These are phyloP conservation scores for Chrysosporium keratinophilum DNA, from an alignment of 2,329 filamentous ascomycete species.

Conservation along the genomic window DNA sequence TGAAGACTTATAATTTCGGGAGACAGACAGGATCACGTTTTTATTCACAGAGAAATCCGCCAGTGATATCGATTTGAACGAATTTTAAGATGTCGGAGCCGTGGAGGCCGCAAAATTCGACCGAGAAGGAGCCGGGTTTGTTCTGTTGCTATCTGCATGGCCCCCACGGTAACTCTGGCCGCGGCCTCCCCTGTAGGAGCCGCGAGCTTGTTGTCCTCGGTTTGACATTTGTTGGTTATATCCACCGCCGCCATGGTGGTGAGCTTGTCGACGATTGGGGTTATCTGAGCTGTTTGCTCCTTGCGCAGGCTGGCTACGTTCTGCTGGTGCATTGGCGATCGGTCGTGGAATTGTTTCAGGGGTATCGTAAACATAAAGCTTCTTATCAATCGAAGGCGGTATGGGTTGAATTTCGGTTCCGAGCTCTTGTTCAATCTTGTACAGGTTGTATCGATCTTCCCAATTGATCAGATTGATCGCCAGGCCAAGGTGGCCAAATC, in stretches of 20 bases:
- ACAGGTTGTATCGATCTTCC: slow-evolving; percentile 97
- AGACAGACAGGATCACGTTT: too few relatives aligned
- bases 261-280: slow-evolving; percentile 27
- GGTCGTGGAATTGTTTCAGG: slow-evolving; percentile 90
- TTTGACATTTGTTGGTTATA: slow-evolving; percentile 29
- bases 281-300: slow-evolving; percentile 23
- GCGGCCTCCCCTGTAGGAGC: slow-evolving; percentile 36
- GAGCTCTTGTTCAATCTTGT: slow-evolving; percentile 95
- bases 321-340: slow-evolving; percentile 46
- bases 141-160: slow-evolving; percentile 25
- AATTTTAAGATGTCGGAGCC: slow-evolving; percentile 13
- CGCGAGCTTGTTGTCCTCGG: slow-evolving; percentile 28
- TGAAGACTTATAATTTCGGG: not conserved
- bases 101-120: slow-evolving; percentile 9
- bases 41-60: not conserved
- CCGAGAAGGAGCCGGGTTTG: slow-evolving; percentile 21
- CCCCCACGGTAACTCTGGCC: slow-evolving; percentile 36
- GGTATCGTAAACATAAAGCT: slow-evolving; percentile 93
- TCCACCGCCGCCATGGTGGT: slow-evolving; percentile 26
- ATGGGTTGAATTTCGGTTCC: slow-evolving; percentile 98
- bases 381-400: slow-evolving; percentile 88
- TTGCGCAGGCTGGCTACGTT: slow-evolving; percentile 18
- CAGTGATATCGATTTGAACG: not conserved
- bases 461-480: slow-evolving; percentile 99
- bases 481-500: slow-evolving; percentile 91